Conservation (phyloP, 441 rosid species). For the Viola pubescens region DNA sequence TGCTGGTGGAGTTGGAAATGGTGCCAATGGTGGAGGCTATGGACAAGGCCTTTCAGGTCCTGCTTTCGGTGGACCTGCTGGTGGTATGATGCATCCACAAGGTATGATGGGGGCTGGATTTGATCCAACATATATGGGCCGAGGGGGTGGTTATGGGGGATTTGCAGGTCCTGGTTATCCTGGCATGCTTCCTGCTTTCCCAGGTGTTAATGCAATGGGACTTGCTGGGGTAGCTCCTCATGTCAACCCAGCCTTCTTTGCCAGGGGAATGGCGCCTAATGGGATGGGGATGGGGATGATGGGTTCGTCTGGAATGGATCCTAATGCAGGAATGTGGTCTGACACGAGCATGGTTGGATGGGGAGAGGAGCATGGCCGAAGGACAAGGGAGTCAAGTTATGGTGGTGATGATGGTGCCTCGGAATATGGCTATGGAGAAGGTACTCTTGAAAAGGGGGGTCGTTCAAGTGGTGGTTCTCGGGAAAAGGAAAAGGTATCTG, state of each 20-base stretch:
- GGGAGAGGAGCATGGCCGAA: conserved; percentile 61
- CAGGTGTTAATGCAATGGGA: conserved; percentile 80
- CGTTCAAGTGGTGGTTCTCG: conserved; percentile 49
- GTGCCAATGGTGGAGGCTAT: conserved; percentile 53
- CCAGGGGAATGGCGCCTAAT: conserved; percentile 69
- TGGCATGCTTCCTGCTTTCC: conserved; percentile 80
- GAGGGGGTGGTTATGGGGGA: conserved; percentile 82
- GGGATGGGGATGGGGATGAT: conserved; percentile 74
- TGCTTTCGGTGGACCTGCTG: conserved; percentile 57
- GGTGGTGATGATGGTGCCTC: conserved; percentile 93
- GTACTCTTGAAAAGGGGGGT: conserved; percentile 62
- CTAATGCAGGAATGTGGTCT: conserved; percentile 80
- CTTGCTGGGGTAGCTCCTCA: conserved; percentile 95
- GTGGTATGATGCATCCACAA: conserved; percentile 81
- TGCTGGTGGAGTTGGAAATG: conserved; percentile 34
- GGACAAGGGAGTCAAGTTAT: conserved; percentile 72
- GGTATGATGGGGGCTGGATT: conserved; percentile 87
- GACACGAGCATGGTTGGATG: conserved; percentile 78
- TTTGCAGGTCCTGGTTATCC: conserved; percentile 80
- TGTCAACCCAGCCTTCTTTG: conserved; percentile 92
- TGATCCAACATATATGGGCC: conserved; percentile 84
- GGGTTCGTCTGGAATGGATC: conserved; percentile 75
- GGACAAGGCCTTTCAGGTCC: conserved; percentile 82
- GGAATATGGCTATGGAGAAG: conserved; percentile 88
- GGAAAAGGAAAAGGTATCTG: conserved; percentile 62